Evolutionary conservation across 129 eudicot species (phyloP).

Genomic region (Scalesia atractyloides): DNA sequence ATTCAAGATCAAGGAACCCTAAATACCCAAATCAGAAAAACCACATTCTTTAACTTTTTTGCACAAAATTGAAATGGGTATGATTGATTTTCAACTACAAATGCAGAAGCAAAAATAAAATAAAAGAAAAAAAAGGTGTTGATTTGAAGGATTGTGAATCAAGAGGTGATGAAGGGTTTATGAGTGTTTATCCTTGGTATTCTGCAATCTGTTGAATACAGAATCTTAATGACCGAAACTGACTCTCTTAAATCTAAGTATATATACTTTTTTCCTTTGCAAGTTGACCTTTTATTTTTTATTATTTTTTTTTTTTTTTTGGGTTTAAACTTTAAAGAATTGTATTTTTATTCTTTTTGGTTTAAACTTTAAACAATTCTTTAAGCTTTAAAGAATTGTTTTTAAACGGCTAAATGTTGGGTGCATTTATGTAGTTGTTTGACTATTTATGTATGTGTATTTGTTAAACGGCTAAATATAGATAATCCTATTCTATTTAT

Average conservation of each 20-base stretch:
- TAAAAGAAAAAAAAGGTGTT: neutral
- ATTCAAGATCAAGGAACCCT: constrained; percentile 8
- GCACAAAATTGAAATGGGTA: constrained; percentile 9
- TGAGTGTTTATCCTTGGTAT: neutral
- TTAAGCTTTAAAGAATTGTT: neutral
- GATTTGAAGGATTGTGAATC: neutral
- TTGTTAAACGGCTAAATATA: neutral
- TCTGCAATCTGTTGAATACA: neutral
- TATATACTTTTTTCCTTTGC: constrained; percentile 18
- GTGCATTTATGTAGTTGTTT: neutral
- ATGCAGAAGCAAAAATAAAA: neutral
- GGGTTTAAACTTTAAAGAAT: neutral
- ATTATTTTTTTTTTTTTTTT: neutral
- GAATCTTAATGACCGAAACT: constrained; percentile 21
- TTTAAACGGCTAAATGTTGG: neutral
- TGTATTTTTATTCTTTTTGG: neutral
- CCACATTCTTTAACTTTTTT: constrained; percentile 11
- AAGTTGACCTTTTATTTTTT: constrained; percentile 19
- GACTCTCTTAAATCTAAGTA: constrained; percentile 13
- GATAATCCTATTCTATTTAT: no score
- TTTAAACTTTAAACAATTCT: neutral
- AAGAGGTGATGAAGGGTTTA: constrained; percentile 28
- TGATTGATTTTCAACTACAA: neutral
- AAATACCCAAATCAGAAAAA: constrained; percentile 26
- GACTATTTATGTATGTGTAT: neutral